Base-by-base conservation (phyloP, 2,329 filamentous ascomycete species). In the Ophiosphaerella korrae region DNA sequence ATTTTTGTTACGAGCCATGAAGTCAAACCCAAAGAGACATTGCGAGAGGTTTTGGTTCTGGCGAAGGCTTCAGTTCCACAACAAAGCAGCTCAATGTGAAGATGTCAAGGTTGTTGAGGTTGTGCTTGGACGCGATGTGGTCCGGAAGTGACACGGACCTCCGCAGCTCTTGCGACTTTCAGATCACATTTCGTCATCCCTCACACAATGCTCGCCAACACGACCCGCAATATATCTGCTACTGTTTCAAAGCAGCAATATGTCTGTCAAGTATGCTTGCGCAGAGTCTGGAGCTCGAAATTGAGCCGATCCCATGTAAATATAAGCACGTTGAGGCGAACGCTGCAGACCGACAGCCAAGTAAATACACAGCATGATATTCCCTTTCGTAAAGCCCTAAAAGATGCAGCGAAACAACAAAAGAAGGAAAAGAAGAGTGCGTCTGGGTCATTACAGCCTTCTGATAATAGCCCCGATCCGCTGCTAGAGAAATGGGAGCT, bases 401-500 rank as follows among this genome's bases (percentile, higher is more conserved):
- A 75, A 62, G 72, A 75, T 54, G 69, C 68, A 12, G 64, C 64
- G 23, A 74, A 72, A 39, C 65, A 70, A 45, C 64, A 70, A 35
- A 66, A 64, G 50, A 67, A 65, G 42, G 53, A 67, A 5, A 52
- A 60, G 11, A 43, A 50, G 13, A 42, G 24, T 2, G 26, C 38
- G 11, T 45, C 56, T 1, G 45, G 50, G 3, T 23, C 56, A 7
- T 33, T 56, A 2, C 39, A 49, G 11, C n/a, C 7, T n/a, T 8
- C 7, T 14, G 9, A 5, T 2, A 61, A 63, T 7, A 41, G 14
- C 3, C 37, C 13, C 11, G 62, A 71, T 34, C 45, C 60, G 14
- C 61, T 63, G 7, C 52, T 76, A 45, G 70, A 77, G 35, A 86
- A 87, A 31, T 99, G 94, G 94, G 90, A 97, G 73, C 79, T 97